Base-by-base conservation (phyloP, 441 rosid species). In the Isatis lusitanica region DNA sequence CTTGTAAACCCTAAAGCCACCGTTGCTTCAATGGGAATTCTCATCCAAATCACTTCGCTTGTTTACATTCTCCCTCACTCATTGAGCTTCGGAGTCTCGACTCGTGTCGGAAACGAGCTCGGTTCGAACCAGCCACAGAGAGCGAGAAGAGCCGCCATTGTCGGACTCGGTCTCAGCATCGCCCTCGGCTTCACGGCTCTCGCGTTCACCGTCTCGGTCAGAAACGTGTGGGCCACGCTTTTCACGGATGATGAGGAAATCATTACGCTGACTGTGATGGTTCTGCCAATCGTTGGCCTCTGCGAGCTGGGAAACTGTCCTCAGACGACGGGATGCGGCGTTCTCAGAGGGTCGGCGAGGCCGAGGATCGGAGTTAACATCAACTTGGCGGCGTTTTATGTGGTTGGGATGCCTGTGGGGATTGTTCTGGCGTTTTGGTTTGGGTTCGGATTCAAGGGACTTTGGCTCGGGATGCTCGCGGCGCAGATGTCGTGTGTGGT, bases 221-320 rank as follows among this genome's bases (percentile, higher is more conserved):
- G 96, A 66, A 88, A 87, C 72, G 35, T 61, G 1, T 94, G 97
- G 98, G 98, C 96, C 1, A 86, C 15, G 31, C 76, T 92, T 83
- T 94, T 94, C 81, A 94, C 97, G 0, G 62, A 65, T 13, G 96
- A 94, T 38, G 18, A 71, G 26, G 96, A 90, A 30, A 90, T 92
- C 40, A 81, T 88, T 7, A 72, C 73, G 5, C 66, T 94, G 66
- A 90, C 98, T 15, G 81, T 91, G 2, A 67, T 82, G 11, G 97
- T 82, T 58, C 48, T 94, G 65, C 98, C 98, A 0, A 89, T 94
- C 15, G 87, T 92, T 18, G 97, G 97, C 7, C 83, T 94, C 0
- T 92, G 98, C 58, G 98, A 94, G 81, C 86, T 94, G 0, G 98
- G 98, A 30, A 94, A 94, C 75, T 92, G 97, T 74, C 98, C 97